Evolutionary conservation across 805 yeast species (phyloP), one percentile per base, ranked within the genome.

Genomic region (Ogataea parapolymorpha): DNA sequence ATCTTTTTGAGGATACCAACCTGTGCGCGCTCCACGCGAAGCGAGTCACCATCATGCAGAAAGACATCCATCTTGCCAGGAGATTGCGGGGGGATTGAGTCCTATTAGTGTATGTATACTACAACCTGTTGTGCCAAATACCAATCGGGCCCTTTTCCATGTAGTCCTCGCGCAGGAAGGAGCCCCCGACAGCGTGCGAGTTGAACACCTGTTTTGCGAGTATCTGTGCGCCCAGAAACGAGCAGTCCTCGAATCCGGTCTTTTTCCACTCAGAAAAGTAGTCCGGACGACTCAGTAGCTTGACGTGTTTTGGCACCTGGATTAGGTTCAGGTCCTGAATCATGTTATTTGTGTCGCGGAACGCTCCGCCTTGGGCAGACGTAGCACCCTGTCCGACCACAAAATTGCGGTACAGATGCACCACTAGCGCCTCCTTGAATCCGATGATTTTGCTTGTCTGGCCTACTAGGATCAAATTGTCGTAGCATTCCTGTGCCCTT

Each of bases 261-360:
- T 78, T 79, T 65, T 90, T 90, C 97, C 97, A 91, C 51, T 87
- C 95, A 1, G 95, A 86, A 65, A 91, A 91, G 62, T 91, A 90
- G 41, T 91, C 98, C 0, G 96, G 95, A 61, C 79, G 74, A 54
- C 82, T 82, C 18, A 81, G 79, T 36, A 79, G 58, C 50, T 75
- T 79, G 41, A 90, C 74, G 11, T 80, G 70, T n/a, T 80, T 79
- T 16, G 97, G 98, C 2, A 82, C 89, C 65, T 91, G 98, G 17
- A 37, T 72, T 49, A 46, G 58, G 44, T 47, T 55, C 49, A 48
- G 49, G 50, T 42, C 66, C 54, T 46, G 58, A 11, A 47, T 42
- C 32, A 48, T 13, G 24, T 50, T 49, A 25, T 39, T 44, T 6
- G 58, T 41, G 31, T 58, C 63, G 39, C 68, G 48, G 48, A 64